Evolutionary conservation across 2,329 filamentous ascomycete species (phyloP).

Genomic region (Apiospora kogelbergensis): DNA sequence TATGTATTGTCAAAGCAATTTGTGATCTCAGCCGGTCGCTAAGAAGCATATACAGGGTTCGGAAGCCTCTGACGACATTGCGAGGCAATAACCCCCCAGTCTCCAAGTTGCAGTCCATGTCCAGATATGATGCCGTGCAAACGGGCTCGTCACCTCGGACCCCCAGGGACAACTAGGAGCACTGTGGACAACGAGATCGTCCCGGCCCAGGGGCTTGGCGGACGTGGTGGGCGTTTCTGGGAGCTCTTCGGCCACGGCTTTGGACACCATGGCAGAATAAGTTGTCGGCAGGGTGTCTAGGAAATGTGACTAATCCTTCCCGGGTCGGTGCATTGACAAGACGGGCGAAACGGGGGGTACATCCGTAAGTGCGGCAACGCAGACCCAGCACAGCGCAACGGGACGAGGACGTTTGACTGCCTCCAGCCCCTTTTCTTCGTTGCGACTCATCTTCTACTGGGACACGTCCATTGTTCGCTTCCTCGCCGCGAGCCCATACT

Average conservation of each 20-base stretch:
- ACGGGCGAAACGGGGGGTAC: neutral
- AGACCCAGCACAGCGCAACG: neutral
- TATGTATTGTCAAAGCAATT: no score
- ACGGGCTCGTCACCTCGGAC: neutral
- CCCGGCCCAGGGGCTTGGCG: constrained; percentile 13
- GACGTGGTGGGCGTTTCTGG: constrained; percentile 14
- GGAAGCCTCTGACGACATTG: neutral
- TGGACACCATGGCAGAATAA: neutral
- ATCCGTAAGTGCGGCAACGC: neutral
- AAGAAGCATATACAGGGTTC: neutral
- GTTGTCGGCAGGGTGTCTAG: neutral
- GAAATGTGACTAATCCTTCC: neutral
- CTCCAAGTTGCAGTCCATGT: neutral
- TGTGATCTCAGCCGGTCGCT: no score
- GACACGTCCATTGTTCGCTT: constrained; percentile 16
- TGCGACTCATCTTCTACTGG: constrained; percentile 17
- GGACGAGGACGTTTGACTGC: neutral
- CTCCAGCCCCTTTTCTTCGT: constrained; percentile 14
- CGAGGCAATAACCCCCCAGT: neutral
- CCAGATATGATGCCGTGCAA: neutral
- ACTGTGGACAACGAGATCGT: constrained; percentile 18
- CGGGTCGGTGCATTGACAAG: neutral
- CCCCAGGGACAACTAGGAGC: constrained; percentile 16
- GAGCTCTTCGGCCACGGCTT: neutral
- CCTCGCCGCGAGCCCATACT: neutral